These are phyloP conservation scores for Linnemannia elongata DNA, from an alignment of 192 early-diverging fungal species.

Conservation along the genomic window DNA sequence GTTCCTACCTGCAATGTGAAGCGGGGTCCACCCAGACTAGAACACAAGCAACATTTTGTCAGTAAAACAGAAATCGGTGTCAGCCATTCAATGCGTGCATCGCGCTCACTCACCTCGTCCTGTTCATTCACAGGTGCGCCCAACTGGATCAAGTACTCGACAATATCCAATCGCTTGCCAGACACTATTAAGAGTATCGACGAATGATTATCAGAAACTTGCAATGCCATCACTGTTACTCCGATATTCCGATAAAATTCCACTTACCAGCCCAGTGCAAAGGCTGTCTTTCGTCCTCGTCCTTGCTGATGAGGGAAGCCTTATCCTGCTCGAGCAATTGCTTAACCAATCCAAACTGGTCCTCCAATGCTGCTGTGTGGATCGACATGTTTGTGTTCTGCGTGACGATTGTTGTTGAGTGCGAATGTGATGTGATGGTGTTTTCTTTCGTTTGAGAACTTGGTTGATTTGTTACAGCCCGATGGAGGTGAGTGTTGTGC, in stretches of 20 bases:
- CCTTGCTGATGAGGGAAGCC: constrained; percentile 67
- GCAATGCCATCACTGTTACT: neutral
- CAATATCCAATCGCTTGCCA: constrained; percentile 76
- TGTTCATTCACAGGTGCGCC: constrained; percentile 73
- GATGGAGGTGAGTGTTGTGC: neutral
- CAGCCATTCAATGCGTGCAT: neutral
- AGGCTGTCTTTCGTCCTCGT: constrained; percentile 70
- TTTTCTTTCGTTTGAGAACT: neutral
- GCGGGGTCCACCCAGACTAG: constrained; percentile 66
- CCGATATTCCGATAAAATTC: neutral
- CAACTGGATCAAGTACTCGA: constrained; percentile 74
- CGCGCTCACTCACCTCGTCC: constrained; percentile 68
- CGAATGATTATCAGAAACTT: constrained; percentile 44
- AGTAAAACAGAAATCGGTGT: neutral
- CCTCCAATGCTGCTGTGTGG: constrained; percentile 59
- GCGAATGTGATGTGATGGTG: neutral
- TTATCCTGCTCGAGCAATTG: constrained; percentile 68
- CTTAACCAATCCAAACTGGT: constrained; percentile 59
- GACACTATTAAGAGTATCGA: constrained; percentile 56
- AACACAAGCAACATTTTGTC: neutral
- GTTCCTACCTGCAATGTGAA: constrained; percentile 66
- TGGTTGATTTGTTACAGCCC: neutral
- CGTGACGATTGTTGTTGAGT: neutral
- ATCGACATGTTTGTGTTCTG: constrained; percentile 35
- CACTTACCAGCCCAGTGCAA: constrained; percentile 67